These are phyloP conservation scores for Mediolabrus comicus DNA, from an alignment of 108 stramenopile genomes.

Conservation along the genomic window DNA sequence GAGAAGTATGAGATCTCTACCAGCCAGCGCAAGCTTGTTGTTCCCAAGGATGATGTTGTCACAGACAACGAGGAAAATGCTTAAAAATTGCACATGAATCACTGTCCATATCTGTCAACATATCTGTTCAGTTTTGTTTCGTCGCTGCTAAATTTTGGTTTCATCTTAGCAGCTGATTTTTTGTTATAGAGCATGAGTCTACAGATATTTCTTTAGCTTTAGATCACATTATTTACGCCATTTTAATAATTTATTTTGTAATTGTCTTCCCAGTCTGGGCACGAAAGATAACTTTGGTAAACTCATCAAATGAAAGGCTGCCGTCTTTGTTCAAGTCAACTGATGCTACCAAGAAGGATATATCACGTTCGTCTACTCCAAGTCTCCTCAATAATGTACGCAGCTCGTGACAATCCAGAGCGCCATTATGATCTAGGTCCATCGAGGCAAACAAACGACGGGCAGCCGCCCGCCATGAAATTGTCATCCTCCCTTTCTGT, in stretches of 20 bases:
- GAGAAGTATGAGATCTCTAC: constrained; percentile 16
- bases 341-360: constrained; percentile 10
- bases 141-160: neutral
- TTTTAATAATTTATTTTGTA: neutral
- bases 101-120: neutral
- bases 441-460: constrained; percentile 11
- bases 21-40: constrained; percentile 26
- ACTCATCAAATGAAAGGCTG: constrained; percentile 16
- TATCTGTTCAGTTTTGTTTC: neutral
- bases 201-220: neutral
- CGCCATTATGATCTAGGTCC: constrained; percentile 22
- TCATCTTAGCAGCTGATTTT: neutral
- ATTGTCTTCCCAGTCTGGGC: neutral
- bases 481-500: neutral
- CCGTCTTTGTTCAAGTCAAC: constrained; percentile 23
- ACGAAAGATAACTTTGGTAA: neutral
- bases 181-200: neutral
- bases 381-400: constrained; percentile 9
- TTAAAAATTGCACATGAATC: neutral
- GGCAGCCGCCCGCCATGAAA: constrained; percentile 12
- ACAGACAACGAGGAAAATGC: neutral
- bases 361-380: constrained; percentile 15
- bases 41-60: constrained; percentile 13
- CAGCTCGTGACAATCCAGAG: constrained; percentile 20
- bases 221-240: neutral